These are phyloP conservation scores for Leccinum rimulosum DNA, from an alignment of 768 basidiomycete species.

Conservation along the genomic window DNA sequence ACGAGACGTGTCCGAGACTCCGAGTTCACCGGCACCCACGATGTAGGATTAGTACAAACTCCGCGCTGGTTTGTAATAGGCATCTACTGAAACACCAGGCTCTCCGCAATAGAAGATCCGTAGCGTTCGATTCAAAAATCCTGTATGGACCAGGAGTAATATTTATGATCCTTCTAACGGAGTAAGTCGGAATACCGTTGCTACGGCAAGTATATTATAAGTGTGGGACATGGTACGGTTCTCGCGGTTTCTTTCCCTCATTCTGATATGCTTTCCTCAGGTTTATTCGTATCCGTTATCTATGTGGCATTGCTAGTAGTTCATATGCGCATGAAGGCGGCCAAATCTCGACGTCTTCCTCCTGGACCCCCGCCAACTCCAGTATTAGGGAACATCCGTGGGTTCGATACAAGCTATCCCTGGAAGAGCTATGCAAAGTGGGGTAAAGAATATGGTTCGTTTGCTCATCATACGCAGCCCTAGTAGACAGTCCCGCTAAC, in stretches of 20 bases:
- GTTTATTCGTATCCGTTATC: constrained; percentile 1
- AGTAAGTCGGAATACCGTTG: too few species aligned
- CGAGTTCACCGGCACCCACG: too few species aligned
- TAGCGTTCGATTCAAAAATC: neutral
- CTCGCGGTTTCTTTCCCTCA: neutral
- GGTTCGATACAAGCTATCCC: constrained; percentile 18
- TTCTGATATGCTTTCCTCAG: constrained; percentile 1
- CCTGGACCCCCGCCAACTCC: constrained; percentile 23
- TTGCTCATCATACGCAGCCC: neutral
- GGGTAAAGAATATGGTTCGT: constrained; percentile 21
- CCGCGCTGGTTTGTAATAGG: too few species aligned
- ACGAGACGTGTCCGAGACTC: too few species aligned
- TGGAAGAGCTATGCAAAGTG: constrained; percentile 23
- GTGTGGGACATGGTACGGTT: neutral
- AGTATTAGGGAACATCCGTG: constrained; percentile 19
- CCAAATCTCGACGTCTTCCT: constrained; percentile 12
- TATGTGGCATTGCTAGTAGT: constrained; percentile 7
- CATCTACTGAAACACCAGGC: too few species aligned
- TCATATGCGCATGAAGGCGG: constrained; percentile 11
- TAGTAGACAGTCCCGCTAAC: neutral
- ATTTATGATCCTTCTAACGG: neutral
- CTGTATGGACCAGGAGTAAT: neutral
- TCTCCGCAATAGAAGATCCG: neutral
- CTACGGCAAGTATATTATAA: neutral
- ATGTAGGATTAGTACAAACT: too few species aligned